Percentiles rank a stretch among this genome's conserved stretches.
Conservation (phyloP, 2,329 filamentous ascomycete species). For the Metarhizium rileyi region DNA sequence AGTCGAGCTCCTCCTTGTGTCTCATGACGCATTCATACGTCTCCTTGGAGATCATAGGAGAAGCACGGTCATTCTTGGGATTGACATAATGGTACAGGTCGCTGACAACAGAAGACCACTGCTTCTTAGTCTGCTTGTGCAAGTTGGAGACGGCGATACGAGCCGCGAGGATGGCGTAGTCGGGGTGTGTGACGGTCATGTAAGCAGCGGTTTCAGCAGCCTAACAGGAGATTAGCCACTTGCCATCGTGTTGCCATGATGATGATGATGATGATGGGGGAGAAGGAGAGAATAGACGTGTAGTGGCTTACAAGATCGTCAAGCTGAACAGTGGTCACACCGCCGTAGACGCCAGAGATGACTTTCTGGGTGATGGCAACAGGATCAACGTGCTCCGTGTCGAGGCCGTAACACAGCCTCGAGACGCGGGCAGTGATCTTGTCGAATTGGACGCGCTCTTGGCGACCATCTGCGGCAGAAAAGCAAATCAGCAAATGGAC, state of each 20-base stretch:
- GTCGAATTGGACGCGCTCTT: conserved; percentile 99
- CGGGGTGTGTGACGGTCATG: conserved; percentile 98
- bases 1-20: conserved; percentile 95
- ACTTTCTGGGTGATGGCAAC: conserved; percentile 99
- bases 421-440: conserved; percentile 99
- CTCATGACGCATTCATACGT: conserved; percentile 92
- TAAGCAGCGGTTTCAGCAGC: conserved; percentile 98
- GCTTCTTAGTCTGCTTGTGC: conserved; percentile 99
- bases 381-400: conserved; percentile 89
- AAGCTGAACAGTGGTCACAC: conserved; percentile 90
- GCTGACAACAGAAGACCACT: conserved; percentile 90
- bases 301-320: conserved; percentile 74
- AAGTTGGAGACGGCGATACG: conserved; percentile 98
- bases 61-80: conserved; percentile 72
- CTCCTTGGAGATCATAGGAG: conserved; percentile 89
- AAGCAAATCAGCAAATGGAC: too few species aligned
- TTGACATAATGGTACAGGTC: conserved; percentile 96
- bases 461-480: conserved; percentile 95
- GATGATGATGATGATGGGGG: too few species aligned
- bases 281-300: not conserved
- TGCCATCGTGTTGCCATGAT: too few species aligned
- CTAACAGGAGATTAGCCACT: conserved; percentile 43
- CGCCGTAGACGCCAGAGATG: conserved; percentile 97
- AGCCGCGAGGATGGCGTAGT: conserved; percentile 96
- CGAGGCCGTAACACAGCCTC: conserved; percentile 92